Evolutionary conservation across 208 protist genomes (phyloP), one percentile per base, ranked within the genome.

Genomic region (Wallacemonas sp.): DNA sequence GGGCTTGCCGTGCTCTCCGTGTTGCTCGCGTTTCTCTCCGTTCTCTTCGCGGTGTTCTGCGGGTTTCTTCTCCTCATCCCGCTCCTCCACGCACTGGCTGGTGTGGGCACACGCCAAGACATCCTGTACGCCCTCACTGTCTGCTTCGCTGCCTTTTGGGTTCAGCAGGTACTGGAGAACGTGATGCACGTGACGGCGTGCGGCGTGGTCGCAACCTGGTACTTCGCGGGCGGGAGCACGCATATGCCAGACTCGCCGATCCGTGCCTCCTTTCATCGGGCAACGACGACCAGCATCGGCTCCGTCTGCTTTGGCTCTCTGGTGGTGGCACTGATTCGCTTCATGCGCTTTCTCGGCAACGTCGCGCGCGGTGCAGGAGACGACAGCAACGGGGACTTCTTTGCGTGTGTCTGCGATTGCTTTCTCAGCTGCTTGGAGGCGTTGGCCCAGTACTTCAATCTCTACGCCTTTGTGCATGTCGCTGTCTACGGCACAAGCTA

Each of bases 401-500:
- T 95, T 21, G 46, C 55, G 36, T 90, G 73, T 38, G 51, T 92
- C 26, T 49, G 80, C 36, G 58, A 68, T 38, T 93, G 70, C 68
- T 30, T 95, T 17, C 68, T 92, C 0, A 36, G 58, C 44, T 81
- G 69, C 54, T 36, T 96, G 31, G 84, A 93, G 61, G 51, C 62
- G 15, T 49, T 95, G 6, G 36, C 91, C 59, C 63, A 77, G 39
- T 94, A 90, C 72, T 96, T 96, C 70, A 97, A 97, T 76, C 44
- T 77, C 26, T 97, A 96, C 68, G 90, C 90, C 42, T 96, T 92
- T 65, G 82, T 95, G 19, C 88, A 97, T 63, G 79, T 95, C 22
- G 93, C 87, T 27, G 77, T 97, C 46, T 96, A 96, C 73, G 91
- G 93, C 46, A 90, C 80, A 68, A 70, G 79, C 49, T 97, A 97